Evolutionary conservation across 2,329 filamentous ascomycete genomes (phyloP), one percentile per base, ranked within the genome.

Genomic region (Paecilomyces variotii): DNA sequence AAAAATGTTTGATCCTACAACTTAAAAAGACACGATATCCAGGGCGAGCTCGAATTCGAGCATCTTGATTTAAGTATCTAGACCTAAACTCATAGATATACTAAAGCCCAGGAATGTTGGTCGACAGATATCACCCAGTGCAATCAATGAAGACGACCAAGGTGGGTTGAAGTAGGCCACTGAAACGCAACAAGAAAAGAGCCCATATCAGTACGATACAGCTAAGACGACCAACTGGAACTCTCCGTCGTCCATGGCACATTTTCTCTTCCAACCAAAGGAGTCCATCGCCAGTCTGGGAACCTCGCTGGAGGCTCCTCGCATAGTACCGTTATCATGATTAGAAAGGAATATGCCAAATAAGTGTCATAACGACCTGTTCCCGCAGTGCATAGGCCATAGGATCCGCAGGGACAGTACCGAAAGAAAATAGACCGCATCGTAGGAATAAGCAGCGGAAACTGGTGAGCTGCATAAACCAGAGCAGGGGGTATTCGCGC

Each of bases 161-260:
- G 65, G 63, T 62, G 56, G 62, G 56, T 50, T 55, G 59, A 61
- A 63, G 62, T 61, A 61, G 61, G 56, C 45, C 39, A 19, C 19
- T 24, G 54, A 62, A 19, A 59, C 30, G 51, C 55, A 34, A 26
- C 19, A 19, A 61, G 56, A 50, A 35, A 54, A 60, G 58, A 59
- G 34, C 51, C 53, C 52, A 39, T 54, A 59, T 57, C 65, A 72
- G 71, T 74, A 59, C 71, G 66, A 65, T 69, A 56, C 71, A 74
- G 54, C 66, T 19, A 74, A 74, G 71, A 72, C 63, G 71, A 73
- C 71, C 71, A 61, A 68, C 62, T 34, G 56, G 39, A 45, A 45
- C n/a, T 10, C 39, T 39, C 54, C 11, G 30, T 35, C 53, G 28
- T 57, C 56, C 39, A 26, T 4, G 50, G 25, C 34, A 26, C 26